These are phyloP conservation scores for Hyparrhenia diplandra DNA, from an alignment of 176 grass and related monocot genomes.

Conservation along the genomic window DNA sequence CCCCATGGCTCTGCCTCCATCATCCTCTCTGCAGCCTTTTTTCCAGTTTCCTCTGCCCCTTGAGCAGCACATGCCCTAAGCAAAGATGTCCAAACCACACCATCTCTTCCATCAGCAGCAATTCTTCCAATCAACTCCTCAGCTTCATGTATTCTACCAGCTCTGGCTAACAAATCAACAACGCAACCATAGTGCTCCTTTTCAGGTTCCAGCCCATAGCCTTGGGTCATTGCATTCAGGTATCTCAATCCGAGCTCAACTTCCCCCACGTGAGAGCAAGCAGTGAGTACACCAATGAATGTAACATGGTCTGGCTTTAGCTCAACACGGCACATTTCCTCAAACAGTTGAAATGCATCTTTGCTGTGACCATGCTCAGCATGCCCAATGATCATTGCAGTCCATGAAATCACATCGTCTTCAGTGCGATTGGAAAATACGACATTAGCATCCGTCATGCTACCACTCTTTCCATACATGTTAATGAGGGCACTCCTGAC, in stretches of 20 bases:
- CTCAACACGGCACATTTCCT: constrained; percentile 38
- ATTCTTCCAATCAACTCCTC: constrained; percentile 52
- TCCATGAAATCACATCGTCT: constrained; percentile 57
- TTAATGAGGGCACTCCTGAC: constrained; percentile 45
- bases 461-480: constrained; percentile 68
- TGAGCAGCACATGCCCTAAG: constrained; percentile 52
- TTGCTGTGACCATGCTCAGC: constrained; percentile 52
- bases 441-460: constrained; percentile 37
- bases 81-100: constrained; percentile 59
- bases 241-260: constrained; percentile 56
- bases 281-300: constrained; percentile 53
- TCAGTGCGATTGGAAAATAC: constrained; percentile 20
- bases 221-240: constrained; percentile 39
- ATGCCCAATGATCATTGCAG: constrained; percentile 48
- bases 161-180: constrained; percentile 51
- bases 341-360: constrained; percentile 42
- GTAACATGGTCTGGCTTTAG: constrained; percentile 50
- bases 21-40: constrained; percentile 36
- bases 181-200: constrained; percentile 71
- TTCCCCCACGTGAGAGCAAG: constrained; percentile 53
- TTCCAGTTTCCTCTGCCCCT: constrained; percentile 50
- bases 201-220: constrained; percentile 37
- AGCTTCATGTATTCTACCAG: constrained; percentile 47
- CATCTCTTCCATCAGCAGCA: constrained; percentile 43
- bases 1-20: constrained; percentile 54